phyloP scores from a whole-genome alignment of 768 basidiomycete genomes.

The Phanerochaete carnosa region DNA sequence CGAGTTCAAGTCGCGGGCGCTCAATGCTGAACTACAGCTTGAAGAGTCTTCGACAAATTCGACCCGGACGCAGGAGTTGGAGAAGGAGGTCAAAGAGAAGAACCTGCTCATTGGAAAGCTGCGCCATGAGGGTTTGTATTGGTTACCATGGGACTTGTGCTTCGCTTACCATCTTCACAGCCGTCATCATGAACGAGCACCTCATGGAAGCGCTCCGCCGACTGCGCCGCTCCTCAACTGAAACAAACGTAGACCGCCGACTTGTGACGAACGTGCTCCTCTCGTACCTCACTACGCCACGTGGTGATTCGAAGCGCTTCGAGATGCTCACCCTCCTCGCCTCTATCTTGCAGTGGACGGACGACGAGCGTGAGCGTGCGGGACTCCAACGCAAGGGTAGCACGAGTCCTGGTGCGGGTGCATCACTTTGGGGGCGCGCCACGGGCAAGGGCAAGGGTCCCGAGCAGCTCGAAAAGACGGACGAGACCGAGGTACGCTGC shows the following conservation, averaged over 20 bases:
- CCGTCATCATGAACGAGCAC: slow-evolving; percentile 96
- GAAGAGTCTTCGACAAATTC: slow-evolving; percentile 70
- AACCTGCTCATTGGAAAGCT: slow-evolving; percentile 91
- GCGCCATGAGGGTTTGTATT: slow-evolving; percentile 79
- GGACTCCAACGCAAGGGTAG: slow-evolving; percentile 64
- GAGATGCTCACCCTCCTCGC: slow-evolving; percentile 91
- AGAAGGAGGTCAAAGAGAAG: slow-evolving; percentile 95
- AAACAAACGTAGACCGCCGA: slow-evolving; percentile 87
- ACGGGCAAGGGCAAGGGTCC: slow-evolving; percentile 34
- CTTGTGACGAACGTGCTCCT: slow-evolving; percentile 94
- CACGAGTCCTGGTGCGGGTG: slow-evolving; percentile 13
- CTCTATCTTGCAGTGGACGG: slow-evolving; percentile 90
- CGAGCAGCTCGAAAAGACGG: slow-evolving; percentile 68
- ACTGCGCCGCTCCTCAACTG: slow-evolving; percentile 77
- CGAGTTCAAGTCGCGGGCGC: slow-evolving; percentile 87
- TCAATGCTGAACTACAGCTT: slow-evolving; percentile 83
- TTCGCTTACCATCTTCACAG: slow-evolving; percentile 26
- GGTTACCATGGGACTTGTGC: neutral
- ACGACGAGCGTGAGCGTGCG: slow-evolving; percentile 87
- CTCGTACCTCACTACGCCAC: slow-evolving; percentile 84
- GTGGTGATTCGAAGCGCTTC: slow-evolving; percentile 91
- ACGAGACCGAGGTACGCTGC: slow-evolving; percentile 72
- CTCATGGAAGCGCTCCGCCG: slow-evolving; percentile 97
- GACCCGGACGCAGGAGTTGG: slow-evolving; percentile 65
- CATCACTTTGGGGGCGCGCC: slow-evolving; percentile 26